A percentile compares a stretch with the other conserved stretches of the same genome.
phyloP scores from a whole-genome alignment of 768 basidiomycete genomes.

The Leccinum fibrillosum region DNA sequence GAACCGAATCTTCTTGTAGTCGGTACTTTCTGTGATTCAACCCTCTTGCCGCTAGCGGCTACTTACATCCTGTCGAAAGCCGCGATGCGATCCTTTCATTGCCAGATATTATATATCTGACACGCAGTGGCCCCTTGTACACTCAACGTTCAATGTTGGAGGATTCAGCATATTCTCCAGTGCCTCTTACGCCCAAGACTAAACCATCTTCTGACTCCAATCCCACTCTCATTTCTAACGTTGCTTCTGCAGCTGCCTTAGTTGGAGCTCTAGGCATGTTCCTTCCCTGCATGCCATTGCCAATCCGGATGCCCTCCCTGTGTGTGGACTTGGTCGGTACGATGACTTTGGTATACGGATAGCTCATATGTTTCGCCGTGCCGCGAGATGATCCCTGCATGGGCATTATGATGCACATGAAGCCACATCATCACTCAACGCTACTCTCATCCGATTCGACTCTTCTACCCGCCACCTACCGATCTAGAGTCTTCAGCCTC shows the following conservation, averaged over 20 bases:
- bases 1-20: neutral
- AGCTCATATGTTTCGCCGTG: too few relatives aligned
- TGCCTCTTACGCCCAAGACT: neutral
- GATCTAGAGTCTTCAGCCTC: neutral
- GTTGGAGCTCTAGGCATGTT: constrained; percentile 11
- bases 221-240: constrained; percentile 1
- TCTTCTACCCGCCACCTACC: neutral
- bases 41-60: neutral
- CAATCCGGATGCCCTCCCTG: neutral
- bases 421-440: neutral
- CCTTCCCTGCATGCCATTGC: neutral
- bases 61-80: neutral
- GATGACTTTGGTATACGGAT: neutral
- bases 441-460: neutral
- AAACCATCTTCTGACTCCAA: neutral
- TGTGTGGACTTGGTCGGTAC: too few relatives aligned
- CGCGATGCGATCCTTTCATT: neutral
- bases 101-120: too few relatives aligned
- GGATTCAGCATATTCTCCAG: neutral
- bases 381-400: neutral
- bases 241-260: constrained; percentile 10
- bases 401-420: neutral
- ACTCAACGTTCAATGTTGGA: constrained; percentile 10
- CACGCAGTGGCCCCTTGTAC: neutral
- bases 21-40: neutral